Conservation (phyloP, 73 alveolate genomes). For the Tetrahymena thermophila region DNA sequence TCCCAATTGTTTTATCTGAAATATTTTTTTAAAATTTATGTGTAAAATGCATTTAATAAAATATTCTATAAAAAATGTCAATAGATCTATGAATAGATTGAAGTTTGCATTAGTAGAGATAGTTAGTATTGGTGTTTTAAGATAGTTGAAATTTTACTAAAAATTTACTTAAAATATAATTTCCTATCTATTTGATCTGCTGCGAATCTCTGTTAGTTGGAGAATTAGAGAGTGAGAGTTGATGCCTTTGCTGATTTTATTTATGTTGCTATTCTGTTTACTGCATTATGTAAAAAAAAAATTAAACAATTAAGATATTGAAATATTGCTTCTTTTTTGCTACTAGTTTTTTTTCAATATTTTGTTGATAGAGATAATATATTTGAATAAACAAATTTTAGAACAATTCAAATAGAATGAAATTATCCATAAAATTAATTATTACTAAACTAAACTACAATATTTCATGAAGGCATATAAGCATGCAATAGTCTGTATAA, state of each 20-base stretch:
- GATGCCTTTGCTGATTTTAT: neutral
- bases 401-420: neutral
- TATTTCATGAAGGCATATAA: neutral
- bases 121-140: neutral
- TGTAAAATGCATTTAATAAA: neutral
- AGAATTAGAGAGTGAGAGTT: neutral
- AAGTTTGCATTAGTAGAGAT: neutral
- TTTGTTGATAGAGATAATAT: neutral
- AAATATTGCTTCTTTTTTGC: neutral
- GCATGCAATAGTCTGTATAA: neutral
- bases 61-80: too few species aligned
- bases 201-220: neutral
- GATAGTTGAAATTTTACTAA: neutral
- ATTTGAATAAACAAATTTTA: neutral
- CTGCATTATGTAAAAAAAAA: neutral
- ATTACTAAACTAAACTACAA: neutral
- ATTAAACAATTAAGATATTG: neutral
- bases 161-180: neutral
- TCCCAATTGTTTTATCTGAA: neutral
- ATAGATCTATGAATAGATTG: neutral
- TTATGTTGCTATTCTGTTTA: neutral
- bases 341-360: neutral
- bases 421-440: neutral
- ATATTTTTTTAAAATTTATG: neutral
- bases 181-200: neutral